Conservation (phyloP, 164 flowering plant genomes). For the Sextonia rubra region DNA sequence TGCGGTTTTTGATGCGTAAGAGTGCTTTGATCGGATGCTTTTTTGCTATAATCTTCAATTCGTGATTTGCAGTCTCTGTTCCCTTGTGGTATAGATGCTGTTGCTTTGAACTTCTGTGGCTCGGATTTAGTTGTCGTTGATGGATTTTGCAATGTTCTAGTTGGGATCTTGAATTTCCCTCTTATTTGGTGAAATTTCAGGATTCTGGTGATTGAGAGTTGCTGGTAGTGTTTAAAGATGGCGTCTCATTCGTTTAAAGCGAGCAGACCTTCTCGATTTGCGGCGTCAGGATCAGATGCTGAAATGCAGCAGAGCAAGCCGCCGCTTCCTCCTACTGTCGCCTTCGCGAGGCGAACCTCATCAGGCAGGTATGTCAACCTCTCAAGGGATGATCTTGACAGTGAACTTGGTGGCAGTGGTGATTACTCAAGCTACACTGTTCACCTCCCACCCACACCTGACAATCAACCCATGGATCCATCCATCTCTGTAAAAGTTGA, state of each 20-base stretch:
- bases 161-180: not conserved
- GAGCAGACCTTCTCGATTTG: constrained; percentile 36
- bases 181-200: constrained; percentile 1
- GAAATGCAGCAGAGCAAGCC: constrained; percentile 23
- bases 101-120: not conserved
- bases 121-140: not conserved
- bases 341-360: constrained; percentile 47
- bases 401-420: constrained; percentile 30
- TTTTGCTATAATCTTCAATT: not conserved
- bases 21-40: not conserved
- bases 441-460: constrained; percentile 64
- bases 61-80: no score
- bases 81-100: not conserved
- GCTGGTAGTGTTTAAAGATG: constrained; percentile 18
- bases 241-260: constrained; percentile 46
- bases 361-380: constrained; percentile 51
- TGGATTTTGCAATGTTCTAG: not conserved
- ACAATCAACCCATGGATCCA: constrained; percentile 56
- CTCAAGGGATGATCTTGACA: constrained; percentile 56
- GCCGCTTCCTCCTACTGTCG: constrained; percentile 29
- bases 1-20: not conserved
- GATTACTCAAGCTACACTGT: constrained; percentile 53
- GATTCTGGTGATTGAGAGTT: not conserved
- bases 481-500: constrained; percentile 51
- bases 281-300: constrained; percentile 30